Conservation (phyloP, 2,329 filamentous ascomycete genomes). For the Cordyceps fumosorosea region DNA sequence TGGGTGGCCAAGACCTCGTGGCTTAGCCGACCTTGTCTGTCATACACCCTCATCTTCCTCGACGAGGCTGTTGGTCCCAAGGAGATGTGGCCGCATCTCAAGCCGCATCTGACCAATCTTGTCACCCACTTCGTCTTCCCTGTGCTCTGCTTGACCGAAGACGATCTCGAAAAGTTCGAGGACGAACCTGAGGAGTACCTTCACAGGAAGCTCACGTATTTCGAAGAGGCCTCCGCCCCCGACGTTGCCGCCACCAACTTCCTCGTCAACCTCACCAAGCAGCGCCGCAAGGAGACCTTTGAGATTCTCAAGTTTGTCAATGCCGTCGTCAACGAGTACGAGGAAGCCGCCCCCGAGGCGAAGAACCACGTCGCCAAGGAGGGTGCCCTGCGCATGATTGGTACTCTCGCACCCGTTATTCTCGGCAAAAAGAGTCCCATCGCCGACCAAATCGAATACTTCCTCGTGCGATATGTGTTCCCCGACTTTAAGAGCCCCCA, state of each 20-base stretch:
- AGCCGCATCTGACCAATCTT: constrained; percentile 86
- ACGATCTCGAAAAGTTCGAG: constrained; percentile 90
- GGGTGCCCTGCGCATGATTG: constrained; percentile 94
- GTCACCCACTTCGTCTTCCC: constrained; percentile 95
- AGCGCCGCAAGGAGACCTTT: constrained; percentile 90
- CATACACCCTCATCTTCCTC: constrained; percentile 88
- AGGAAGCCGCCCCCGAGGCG: constrained; percentile 72
- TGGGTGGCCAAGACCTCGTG: constrained; percentile 94
- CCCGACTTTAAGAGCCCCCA: constrained; percentile 91
- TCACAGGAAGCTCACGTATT: constrained; percentile 95
- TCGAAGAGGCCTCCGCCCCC: constrained; percentile 91
- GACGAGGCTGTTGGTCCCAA: constrained; percentile 98
- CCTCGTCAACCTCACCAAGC: constrained; percentile 88
- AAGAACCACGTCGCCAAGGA: constrained; percentile 96
- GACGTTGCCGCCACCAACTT: constrained; percentile 97
- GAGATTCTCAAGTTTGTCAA: constrained; percentile 94
- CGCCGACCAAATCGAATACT: constrained; percentile 95
- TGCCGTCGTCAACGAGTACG: constrained; percentile 87
- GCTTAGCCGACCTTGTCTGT: constrained; percentile 90
- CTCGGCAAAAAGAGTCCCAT: constrained; percentile 98
- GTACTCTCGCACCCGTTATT: constrained; percentile 87
- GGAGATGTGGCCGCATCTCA: constrained; percentile 91
- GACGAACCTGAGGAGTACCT: constrained; percentile 94
- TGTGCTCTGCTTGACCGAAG: constrained; percentile 82
- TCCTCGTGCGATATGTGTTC: constrained; percentile 96